phyloP scores from a whole-genome alignment of 495 filamentous ascomycete species.

The Neurospora sp. region DNA sequence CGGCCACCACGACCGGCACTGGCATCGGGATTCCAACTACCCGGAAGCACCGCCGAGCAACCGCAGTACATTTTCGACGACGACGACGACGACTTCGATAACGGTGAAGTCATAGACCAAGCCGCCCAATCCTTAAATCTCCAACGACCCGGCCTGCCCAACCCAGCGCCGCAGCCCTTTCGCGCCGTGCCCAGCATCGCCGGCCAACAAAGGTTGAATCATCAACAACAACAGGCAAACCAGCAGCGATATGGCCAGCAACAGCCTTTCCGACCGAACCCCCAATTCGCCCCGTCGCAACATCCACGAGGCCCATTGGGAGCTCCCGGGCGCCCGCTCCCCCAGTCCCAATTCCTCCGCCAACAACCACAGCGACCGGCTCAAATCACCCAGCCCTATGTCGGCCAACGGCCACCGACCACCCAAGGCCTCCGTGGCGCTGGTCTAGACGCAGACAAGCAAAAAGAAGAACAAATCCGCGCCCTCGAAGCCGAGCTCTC shows the following conservation, averaged over 20 bases:
- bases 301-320: conserved; percentile 11
- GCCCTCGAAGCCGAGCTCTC: conserved; percentile 23
- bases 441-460: background rate
- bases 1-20: background rate
- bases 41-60: background rate
- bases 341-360: conserved; percentile 19
- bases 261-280: background rate
- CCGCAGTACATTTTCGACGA: conserved; percentile 15
- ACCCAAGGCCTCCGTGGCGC: conserved; percentile 7
- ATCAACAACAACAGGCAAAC: conserved; percentile 6
- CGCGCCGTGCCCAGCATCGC: conserved; percentile 7
- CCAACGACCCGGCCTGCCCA: conserved; percentile 5
- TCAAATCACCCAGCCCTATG: conserved; percentile 6
- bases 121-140: conserved; percentile 3
- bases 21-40: background rate
- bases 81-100: conserved; percentile 21
- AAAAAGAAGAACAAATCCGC: conserved; percentile 14
- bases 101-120: conserved; percentile 22
- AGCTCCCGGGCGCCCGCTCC: conserved; percentile 5
- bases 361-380: background rate
- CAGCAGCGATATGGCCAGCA: conserved; percentile 9
- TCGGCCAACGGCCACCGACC: conserved; percentile 1
- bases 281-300: conserved; percentile 10
- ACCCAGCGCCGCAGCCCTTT: conserved; percentile 6
- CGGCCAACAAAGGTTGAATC: conserved; percentile 16